Base-by-base conservation (phyloP, 2,329 filamentous ascomycete genomes). In the Endothia cerciana region DNA sequence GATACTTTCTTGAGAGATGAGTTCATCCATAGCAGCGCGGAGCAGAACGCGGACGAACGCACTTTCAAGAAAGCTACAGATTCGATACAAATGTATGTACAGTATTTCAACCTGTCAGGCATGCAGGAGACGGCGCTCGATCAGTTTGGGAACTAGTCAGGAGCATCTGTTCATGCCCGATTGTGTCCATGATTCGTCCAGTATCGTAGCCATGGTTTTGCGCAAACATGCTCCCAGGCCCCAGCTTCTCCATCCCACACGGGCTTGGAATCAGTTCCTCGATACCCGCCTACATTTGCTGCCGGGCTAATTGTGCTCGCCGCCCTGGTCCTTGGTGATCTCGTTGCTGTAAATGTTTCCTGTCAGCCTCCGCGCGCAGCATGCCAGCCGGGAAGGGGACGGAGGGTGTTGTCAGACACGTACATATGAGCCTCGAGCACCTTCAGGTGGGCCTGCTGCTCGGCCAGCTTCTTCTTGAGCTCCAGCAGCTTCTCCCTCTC, bases 381-480 rank as follows among this genome's bases (percentile, higher is more conserved):
- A 25, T 17, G 13, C 22, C 25, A 28, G 25, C 25, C 25, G 28
- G 25, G 15, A 28, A 28, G 15, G 7, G 11, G 25, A 10, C 5
- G 25, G 22, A 6, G 22, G 28, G 13, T 17, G n/a, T 30, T 2
- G 47, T 30, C 13, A 30, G 5, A 6, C 22, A 81, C 90, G 76
- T 81, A 95, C 92, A 97, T 93, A 85, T 96, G 91, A 75, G 91
- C 86, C 74, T 93, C 89, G 69, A 97, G 88, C 77, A 94, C 90
- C 76, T 94, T 84, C 71, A 97, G 87, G 82, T 97, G 92, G 72
- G 88, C 81, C 78, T 92, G 88, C 83, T 97, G 93, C 79, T 92
- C 88, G 69, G 79, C 75, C 71, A 97, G 86, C 83, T 87, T 88
- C 82, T 86, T 84, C 80, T 87, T 90, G 73, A 97, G 88, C 77